Evolutionary conservation across 305 asterid genomes (phyloP).

Genomic region (Fraxinus paxiana): DNA sequence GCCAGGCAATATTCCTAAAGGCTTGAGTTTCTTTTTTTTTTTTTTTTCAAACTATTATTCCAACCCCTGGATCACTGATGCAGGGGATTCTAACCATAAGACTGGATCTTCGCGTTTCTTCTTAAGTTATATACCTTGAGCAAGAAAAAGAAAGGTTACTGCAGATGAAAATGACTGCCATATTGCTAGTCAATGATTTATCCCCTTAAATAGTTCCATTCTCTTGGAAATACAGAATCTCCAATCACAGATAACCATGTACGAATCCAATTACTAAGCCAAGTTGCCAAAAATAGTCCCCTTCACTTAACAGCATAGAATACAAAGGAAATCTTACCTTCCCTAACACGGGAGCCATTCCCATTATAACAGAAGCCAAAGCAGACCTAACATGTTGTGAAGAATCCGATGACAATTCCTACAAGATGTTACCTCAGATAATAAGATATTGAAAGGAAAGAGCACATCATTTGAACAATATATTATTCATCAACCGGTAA

Average conservation of each 20-base stretch:
- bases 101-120: background rate
- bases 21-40: background rate
- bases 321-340: no score
- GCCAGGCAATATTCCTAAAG: background rate
- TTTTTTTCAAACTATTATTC: background rate
- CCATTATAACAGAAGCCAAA: slow-evolving; percentile 89
- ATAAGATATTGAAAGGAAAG: slow-evolving; percentile 10
- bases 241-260: slow-evolving; percentile 1
- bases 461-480: slow-evolving; percentile 13
- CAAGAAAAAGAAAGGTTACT: background rate
- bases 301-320: no score
- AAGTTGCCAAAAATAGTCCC: slow-evolving; percentile 5
- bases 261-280: background rate
- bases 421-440: slow-evolving; percentile 26
- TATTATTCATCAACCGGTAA: slow-evolving; percentile 13
- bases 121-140: background rate
- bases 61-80: background rate
- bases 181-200: background rate
- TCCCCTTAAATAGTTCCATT: background rate
- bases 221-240: background rate
- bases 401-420: slow-evolving; percentile 92
- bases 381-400: slow-evolving; percentile 96
- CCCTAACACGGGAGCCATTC: slow-evolving; percentile 93
- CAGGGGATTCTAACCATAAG: background rate
- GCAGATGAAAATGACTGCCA: background rate